Evolutionary conservation across 2,329 filamentous ascomycete genomes (phyloP).

Genomic region (Colletotrichum shisoi): DNA sequence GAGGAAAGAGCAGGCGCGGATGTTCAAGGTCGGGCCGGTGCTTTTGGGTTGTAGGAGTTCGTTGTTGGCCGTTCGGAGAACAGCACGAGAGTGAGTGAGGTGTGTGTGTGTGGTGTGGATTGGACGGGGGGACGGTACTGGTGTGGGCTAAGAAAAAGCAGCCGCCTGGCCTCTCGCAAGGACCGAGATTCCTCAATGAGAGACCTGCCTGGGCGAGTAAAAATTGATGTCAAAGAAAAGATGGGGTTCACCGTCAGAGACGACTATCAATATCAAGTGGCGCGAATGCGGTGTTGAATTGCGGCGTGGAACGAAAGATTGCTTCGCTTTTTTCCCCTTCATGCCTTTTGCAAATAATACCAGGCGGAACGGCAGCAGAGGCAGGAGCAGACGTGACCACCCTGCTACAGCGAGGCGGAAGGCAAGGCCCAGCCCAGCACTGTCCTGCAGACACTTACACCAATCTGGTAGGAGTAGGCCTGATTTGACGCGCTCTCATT

Average conservation of each 20-base stretch:
- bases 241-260: slow-evolving; percentile 21
- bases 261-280: slow-evolving; percentile 26
- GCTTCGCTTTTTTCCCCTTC: slow-evolving; percentile 36
- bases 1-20: slow-evolving; percentile 22
- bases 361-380: slow-evolving; percentile 34
- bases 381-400: slow-evolving; percentile 39
- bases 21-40: slow-evolving; percentile 17
- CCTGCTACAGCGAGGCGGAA: slow-evolving; percentile 39
- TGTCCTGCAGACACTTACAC: slow-evolving; percentile 42
- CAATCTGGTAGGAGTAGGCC: slow-evolving; percentile 42
- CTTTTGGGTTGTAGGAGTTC: slow-evolving; percentile 34
- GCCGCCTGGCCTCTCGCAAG: slow-evolving; percentile 36
- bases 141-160: slow-evolving; percentile 39
- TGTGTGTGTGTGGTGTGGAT: slow-evolving; percentile 30
- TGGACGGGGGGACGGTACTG: slow-evolving; percentile 24
- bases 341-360: slow-evolving; percentile 40
- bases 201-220: slow-evolving; percentile 17
- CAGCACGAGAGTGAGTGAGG: slow-evolving; percentile 26
- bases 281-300: slow-evolving; percentile 28
- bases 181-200: slow-evolving; percentile 30
- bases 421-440: slow-evolving; percentile 39
- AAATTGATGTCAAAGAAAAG: slow-evolving; percentile 21
- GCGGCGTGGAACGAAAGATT: slow-evolving; percentile 31
- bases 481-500: slow-evolving; percentile 41
- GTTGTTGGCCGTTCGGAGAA: slow-evolving; percentile 41